Conservation (phyloP, 2,329 filamentous ascomycete genomes). For the Xenosphaeropsis pyriputrescens region DNA sequence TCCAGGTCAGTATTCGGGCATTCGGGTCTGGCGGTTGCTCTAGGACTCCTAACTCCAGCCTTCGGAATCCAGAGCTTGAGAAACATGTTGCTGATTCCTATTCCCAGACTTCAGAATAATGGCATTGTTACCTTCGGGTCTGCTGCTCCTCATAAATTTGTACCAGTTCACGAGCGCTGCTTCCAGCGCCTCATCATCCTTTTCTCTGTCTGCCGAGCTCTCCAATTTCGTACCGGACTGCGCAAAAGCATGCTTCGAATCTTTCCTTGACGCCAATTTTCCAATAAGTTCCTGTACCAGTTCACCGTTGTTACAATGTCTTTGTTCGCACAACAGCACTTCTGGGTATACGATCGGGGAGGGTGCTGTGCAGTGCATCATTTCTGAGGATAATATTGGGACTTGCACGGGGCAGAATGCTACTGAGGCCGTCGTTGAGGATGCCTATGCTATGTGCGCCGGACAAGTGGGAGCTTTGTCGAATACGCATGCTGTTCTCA, state of each 20-base stretch:
- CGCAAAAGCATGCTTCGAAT: conserved; percentile 43
- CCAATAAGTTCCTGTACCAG: conserved; percentile 30
- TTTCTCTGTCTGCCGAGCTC: conserved; percentile 12
- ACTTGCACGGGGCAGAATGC: conserved; percentile 33
- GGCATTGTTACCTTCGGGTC: conserved; percentile 15
- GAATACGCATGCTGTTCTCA: conserved; percentile 43
- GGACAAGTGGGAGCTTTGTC: conserved; percentile 30
- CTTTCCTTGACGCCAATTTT: conserved; percentile 48
- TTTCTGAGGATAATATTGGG: conserved; percentile 32
- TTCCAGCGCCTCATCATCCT: not conserved
- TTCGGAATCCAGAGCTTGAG: not conserved
- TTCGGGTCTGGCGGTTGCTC: not conserved
- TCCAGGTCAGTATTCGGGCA: conserved; percentile 12
- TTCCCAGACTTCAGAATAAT: conserved; percentile 10
- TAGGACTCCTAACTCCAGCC: not conserved
- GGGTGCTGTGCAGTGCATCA: conserved; percentile 52
- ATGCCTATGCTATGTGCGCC: conserved; percentile 44
- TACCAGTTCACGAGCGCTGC: conserved; percentile 1
- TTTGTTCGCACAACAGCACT: conserved; percentile 44
- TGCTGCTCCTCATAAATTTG: conserved; percentile 14
- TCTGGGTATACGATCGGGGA: conserved; percentile 59
- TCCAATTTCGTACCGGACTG: conserved; percentile 25
- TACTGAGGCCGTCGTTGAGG: conserved; percentile 27
- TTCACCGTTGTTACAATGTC: conserved; percentile 39
- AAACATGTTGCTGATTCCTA: no score